Base-by-base conservation (phyloP, 2,329 filamentous ascomycete species). In the Scedosporium aurantiacum region DNA sequence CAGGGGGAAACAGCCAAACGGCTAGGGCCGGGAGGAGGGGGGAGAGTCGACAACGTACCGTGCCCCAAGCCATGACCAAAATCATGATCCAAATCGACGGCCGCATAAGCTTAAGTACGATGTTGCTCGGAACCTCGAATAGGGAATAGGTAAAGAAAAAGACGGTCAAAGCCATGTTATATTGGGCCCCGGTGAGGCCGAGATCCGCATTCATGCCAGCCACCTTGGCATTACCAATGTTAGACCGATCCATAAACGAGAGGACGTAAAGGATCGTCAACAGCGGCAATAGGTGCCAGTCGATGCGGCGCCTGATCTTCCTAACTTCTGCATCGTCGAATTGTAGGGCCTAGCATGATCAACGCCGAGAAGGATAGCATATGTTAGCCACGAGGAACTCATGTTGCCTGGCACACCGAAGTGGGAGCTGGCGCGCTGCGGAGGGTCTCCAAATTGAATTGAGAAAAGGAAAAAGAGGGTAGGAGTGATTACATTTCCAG, bases 21-120 rank as follows among this genome's bases (percentile, higher is more conserved):
- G 5, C 83, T 78, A 4, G 84, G 82, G 1, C 88, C 87, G 58
- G n/a, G n/a, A n/a, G n/a, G n/a, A n/a, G n/a, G n/a, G 91, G 67
- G 67, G 83, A 84, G 45, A 6, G 4, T 28, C 28, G 28, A 28
- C 28, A 5, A 28, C 88, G 83, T 58, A 88, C 79, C 40, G 89
- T 71, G 14, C 63, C 63, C 61, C 61, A 64, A 12, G 56, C 12
- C 2, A 57, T 59, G 6, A 64, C 57, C n/a, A 64, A 40, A 18
- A 64, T 45, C 7, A 52, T 40, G 27, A 64, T 63, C 61, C 61
- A 64, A 16, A 28, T 16, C 25, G 63, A 64, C 12, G 63, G 63
- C n/a, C 61, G 54, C 2, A 64, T 25, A 5, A 55, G 12, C 45
- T 64, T 64, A 18, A 75, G 65, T 2, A 73, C 62, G 63, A 73